Evolutionary conservation across 2,329 filamentous ascomycete genomes (phyloP).

Genomic region (Allantophomopsis lycopodina): DNA sequence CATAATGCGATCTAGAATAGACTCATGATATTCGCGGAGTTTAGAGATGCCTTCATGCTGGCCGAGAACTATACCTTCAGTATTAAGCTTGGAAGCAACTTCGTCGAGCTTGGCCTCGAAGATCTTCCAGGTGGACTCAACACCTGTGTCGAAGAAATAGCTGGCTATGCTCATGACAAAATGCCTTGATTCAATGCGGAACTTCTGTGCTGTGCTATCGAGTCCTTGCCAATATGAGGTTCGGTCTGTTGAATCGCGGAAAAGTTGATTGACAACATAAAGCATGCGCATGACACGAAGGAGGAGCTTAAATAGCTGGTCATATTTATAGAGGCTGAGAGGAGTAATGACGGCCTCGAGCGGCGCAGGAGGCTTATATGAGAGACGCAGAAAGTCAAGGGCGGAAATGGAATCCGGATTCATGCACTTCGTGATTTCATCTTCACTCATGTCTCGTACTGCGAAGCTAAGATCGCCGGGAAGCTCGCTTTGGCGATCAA

Average conservation of each 20-base stretch:
- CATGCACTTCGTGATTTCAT: constrained; percentile 73
- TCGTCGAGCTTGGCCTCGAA: constrained; percentile 54
- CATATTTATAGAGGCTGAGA: constrained; percentile 62
- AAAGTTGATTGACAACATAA: constrained; percentile 56
- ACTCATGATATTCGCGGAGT: constrained; percentile 57
- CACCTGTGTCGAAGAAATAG: constrained; percentile 70
- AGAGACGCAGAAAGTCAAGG: constrained; percentile 81
- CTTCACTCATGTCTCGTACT: constrained; percentile 64
- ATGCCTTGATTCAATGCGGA: constrained; percentile 66
- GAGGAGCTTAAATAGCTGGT: constrained; percentile 69
- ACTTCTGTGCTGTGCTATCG: constrained; percentile 26
- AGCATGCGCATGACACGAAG: constrained; percentile 68
- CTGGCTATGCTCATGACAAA: constrained; percentile 60
- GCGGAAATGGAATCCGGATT: constrained; percentile 74
- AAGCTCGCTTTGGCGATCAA: constrained; percentile 25
- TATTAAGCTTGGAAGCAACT: constrained; percentile 43
- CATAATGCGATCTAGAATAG: constrained; percentile 62
- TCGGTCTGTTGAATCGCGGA: constrained; percentile 36
- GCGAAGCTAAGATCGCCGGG: constrained; percentile 69
- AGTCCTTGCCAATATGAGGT: constrained; percentile 10
- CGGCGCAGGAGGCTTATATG: constrained; percentile 65
- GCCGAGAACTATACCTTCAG: constrained; percentile 25
- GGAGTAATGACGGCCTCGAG: constrained; percentile 63
- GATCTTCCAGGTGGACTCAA: constrained; percentile 56
- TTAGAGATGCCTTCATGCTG: constrained; percentile 47